phyloP scores from a whole-genome alignment of 2,329 filamentous ascomycete species.

The Beauveria scarabaeidicola region DNA sequence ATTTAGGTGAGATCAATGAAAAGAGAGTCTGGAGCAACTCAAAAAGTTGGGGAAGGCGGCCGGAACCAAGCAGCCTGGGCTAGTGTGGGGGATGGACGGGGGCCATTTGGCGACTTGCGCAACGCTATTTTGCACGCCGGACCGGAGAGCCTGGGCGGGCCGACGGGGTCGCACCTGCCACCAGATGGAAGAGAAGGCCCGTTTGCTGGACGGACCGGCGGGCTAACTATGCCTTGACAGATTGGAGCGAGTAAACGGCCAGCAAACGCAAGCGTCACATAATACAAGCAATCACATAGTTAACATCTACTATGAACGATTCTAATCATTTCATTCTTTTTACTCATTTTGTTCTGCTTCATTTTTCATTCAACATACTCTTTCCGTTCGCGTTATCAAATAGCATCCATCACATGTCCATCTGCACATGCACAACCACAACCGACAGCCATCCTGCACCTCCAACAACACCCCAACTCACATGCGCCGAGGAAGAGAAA shows the following conservation, averaged over 20 bases:
- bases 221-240: neutral
- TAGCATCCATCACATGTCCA: neutral
- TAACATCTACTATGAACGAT: too few relatives aligned
- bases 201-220: conserved; percentile 6
- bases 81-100: neutral
- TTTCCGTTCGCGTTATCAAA: too few relatives aligned
- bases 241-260: neutral
- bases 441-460: neutral
- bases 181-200: neutral
- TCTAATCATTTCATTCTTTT: too few relatives aligned
- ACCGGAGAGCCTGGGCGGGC: conserved; percentile 7
- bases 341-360: too few relatives aligned
- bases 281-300: too few relatives aligned
- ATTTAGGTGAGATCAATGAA: neutral
- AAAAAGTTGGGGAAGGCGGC: conserved; percentile 1
- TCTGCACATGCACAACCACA: neutral
- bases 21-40: neutral
- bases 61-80: neutral
- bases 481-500: neutral
- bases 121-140: conserved; percentile 3
- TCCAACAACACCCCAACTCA: neutral
- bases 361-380: too few relatives aligned
- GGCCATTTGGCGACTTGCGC: neutral
- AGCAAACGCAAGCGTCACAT: neutral
- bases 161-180: neutral